Percentiles rank a stretch among this genome's conserved stretches.
phyloP scores from a whole-genome alignment of 2,329 filamentous ascomycete species.

The Hawksworthiomyces lignivorus region DNA sequence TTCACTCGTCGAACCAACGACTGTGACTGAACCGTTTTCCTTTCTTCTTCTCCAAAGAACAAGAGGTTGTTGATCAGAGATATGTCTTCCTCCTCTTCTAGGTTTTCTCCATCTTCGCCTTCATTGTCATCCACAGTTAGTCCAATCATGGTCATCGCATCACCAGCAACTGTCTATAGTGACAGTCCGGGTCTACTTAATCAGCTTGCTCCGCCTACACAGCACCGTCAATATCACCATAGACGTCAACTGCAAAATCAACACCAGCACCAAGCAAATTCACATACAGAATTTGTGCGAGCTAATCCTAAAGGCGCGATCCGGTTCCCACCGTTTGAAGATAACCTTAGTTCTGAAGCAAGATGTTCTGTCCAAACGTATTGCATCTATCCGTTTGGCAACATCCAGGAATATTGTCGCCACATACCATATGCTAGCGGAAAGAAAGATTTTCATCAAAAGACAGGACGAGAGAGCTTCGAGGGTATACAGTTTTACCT shows the following conservation, averaged over 20 bases:
- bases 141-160: not conserved
- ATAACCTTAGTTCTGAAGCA: constrained; percentile 47
- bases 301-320: constrained; percentile 51
- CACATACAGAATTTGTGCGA: constrained; percentile 10
- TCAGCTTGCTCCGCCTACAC: too few relatives aligned
- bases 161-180: constrained; percentile 12
- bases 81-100: not conserved
- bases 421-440: constrained; percentile 93
- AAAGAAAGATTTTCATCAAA: constrained; percentile 81
- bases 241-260: not conserved
- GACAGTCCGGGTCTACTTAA: constrained; percentile 1
- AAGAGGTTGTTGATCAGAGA: too few relatives aligned
- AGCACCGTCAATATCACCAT: too few relatives aligned
- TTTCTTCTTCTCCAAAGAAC: too few relatives aligned
- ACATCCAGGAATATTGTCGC: constrained; percentile 53
- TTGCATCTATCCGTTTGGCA: constrained; percentile 56
- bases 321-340: constrained; percentile 67
- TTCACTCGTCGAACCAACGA: too few relatives aligned
- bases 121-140: not conserved
- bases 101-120: not conserved
- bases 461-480: constrained; percentile 81
- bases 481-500: constrained; percentile 52
- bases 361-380: constrained; percentile 54
- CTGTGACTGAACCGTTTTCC: too few relatives aligned
- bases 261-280: not conserved